Evolutionary conservation across 2,329 filamentous ascomycete genomes (phyloP).

Genomic region (Trichoderma sp.): DNA sequence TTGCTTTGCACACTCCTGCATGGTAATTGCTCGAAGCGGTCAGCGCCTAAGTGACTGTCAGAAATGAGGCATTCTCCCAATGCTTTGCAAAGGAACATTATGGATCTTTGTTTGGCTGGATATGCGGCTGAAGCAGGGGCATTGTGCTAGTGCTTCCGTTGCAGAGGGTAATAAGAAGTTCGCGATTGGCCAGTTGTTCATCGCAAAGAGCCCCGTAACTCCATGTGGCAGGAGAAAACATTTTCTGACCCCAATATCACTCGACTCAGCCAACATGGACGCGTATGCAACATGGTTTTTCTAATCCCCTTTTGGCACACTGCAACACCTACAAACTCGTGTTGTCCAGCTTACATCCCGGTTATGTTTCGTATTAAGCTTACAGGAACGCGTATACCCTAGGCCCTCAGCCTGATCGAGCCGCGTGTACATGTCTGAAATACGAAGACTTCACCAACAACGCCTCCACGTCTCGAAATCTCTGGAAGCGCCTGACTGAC

Average conservation of each 20-base stretch:
- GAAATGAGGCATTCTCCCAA: no score
- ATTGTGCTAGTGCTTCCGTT: no score
- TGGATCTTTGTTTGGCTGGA: no score
- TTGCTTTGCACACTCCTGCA: no score
- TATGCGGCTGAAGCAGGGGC: no score
- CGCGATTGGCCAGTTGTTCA: no score
- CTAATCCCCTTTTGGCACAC: neutral
- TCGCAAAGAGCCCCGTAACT: neutral
- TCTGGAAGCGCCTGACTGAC: no score
- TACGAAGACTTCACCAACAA: neutral
- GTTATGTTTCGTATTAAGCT: conserved; percentile 5
- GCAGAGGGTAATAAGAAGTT: no score
- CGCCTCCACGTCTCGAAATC: no score
- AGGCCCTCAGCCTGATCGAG: neutral
- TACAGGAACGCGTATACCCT: conserved; percentile 3
- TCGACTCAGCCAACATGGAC: neutral
- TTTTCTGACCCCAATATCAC: neutral
- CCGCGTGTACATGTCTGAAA: neutral
- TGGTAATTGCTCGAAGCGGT: no score
- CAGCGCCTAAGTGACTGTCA: no score
- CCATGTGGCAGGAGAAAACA: neutral
- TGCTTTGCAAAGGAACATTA: no score
- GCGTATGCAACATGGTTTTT: neutral
- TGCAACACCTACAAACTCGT: neutral
- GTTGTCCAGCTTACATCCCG: neutral